phyloP scores from a whole-genome alignment of 2,329 filamentous ascomycete genomes.

The Coleophoma cylindrospora region DNA sequence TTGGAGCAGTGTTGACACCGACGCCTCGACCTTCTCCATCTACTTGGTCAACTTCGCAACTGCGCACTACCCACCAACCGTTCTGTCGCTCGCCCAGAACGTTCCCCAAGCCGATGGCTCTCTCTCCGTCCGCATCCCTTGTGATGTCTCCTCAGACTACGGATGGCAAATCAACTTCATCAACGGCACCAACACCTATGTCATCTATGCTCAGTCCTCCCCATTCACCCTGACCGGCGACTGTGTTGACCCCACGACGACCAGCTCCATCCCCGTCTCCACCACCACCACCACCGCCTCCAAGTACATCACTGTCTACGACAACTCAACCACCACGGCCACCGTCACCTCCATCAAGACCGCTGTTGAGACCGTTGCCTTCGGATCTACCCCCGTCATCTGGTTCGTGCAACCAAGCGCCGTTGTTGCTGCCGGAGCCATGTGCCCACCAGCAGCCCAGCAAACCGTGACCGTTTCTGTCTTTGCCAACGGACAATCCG shows the following conservation, averaged over 20 bases:
- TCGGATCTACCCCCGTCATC: not conserved
- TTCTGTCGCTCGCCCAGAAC: slow-evolving; percentile 30
- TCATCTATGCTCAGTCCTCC: slow-evolving; percentile 36
- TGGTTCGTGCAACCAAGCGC: slow-evolving; percentile 2
- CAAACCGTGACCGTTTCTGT: slow-evolving; percentile 1
- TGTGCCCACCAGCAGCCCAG: slow-evolving; percentile 1
- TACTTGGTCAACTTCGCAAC: slow-evolving; percentile 36
- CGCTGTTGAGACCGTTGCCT: slow-evolving; percentile 1
- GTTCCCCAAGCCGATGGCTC: slow-evolving; percentile 24
- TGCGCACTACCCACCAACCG: slow-evolving; percentile 36
- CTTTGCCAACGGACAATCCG: not conserved
- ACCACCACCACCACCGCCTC: slow-evolving; percentile 11
- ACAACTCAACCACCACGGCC: slow-evolving; percentile 9
- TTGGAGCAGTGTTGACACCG: slow-evolving; percentile 35
- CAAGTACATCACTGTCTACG: slow-evolving; percentile 10
- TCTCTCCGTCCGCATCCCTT: slow-evolving; percentile 29
- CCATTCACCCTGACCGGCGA: slow-evolving; percentile 30
- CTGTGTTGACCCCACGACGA: slow-evolving; percentile 23
- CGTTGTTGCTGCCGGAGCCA: not conserved
- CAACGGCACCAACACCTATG: slow-evolving; percentile 39
- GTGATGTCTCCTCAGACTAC: slow-evolving; percentile 27
- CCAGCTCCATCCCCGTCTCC: slow-evolving; percentile 10
- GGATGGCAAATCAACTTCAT: slow-evolving; percentile 40
- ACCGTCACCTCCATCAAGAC: slow-evolving; percentile 3
- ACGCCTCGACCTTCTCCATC: slow-evolving; percentile 32